Evolutionary conservation across 306 rosid species (phyloP), one percentile per base, ranked within the genome.

Genomic region (Lagenaria siceraria): DNA sequence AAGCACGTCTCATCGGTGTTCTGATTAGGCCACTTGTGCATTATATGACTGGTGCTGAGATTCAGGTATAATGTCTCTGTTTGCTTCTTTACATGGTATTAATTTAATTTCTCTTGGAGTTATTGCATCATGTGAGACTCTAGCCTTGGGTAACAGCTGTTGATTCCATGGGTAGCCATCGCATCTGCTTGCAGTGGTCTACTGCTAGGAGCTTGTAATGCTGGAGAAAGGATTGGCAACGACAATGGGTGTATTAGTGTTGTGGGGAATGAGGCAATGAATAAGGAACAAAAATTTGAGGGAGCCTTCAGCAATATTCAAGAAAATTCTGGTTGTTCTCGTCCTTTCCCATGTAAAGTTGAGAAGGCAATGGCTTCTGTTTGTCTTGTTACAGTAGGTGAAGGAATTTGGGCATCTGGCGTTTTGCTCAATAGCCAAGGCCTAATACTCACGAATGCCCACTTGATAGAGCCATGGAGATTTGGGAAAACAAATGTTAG

Each of bases 351-450:
- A 14, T 80, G 81, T 60, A 81, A 78, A 62, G 79, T 90, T 70
- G 97, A 90, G 86, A 89, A 90, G 84, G 93, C 97, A 74, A 86
- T 88, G 88, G 77, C 84, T 76, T 87, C 96, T 79, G 80, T 95
- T 74, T 95, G 98, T 84, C 97, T 95, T 80, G 79, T 95, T 80
- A 92, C 95, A 77, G 79, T 88, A 40, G 96, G 89, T 65, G 91
- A 87, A 80, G 97, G 97, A 81, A 90, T 86, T 54, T 95, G 98
- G 97, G 97, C 98, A 73, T 92, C 95, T 76, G 98, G 98, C 38
- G 84, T 92, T 83, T 51, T 95, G 83, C 85, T 95, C 46, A 95
- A 92, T 80, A 69, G 71, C 78, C 85, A 88, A 80, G 98, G 98
- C 81, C 89, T 95, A 80, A 78, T 95, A 85, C 95, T 95, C 65